Evolutionary conservation across 768 basidiomycete species (phyloP), one percentile per base, ranked within the genome.

Genomic region (Auriscalpium orientale): DNA sequence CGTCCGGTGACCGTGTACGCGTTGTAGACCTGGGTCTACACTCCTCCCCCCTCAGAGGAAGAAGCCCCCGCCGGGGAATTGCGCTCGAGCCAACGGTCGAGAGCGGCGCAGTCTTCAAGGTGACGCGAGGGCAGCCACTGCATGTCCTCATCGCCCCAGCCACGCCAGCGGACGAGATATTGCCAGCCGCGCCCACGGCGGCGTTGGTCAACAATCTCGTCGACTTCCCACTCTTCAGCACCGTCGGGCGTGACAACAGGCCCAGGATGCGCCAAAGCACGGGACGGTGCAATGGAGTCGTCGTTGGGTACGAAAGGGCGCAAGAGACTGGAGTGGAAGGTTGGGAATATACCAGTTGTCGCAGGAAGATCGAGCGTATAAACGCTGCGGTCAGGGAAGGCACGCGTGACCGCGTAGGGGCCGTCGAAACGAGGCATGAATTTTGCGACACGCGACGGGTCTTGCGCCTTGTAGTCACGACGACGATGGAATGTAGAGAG

Each of bases 361-460:
- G 11, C 16, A 4, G 49, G 49, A 8, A 51, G 49, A 28, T 51
- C 28, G 8, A 51, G 33, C 2, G 57, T 60, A 55, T 68, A 70
- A 3, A 56, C 44, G 4, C 63, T 61, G 10, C 49, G 47, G 4
- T 58, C 58, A 1, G 63, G 57, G 43, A 40, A 48, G 2, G 61
- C 33, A 57, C 67, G 7, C 56, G 35, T 8, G 56, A 66, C 56
- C 0, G n/a, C 49, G 54, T 62, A 68, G 2, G 62, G 65, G 4
- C 68, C 64, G 51, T 77, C 71, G 16, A 49, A 72, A 0, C 64
- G 54, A 0, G 74, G 71, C 65, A 79, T 72, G 53, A 77, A 76
- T 49, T 79, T 79, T 0, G 72, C 73, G 0, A 72, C 72, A 0
- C 66, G 60, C 4, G 67, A 63, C 2, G 67, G 61, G 0, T 69